Evolutionary conservation across 495 filamentous ascomycete species (phyloP).

Genomic region (Polyplosphaeria fusca): DNA sequence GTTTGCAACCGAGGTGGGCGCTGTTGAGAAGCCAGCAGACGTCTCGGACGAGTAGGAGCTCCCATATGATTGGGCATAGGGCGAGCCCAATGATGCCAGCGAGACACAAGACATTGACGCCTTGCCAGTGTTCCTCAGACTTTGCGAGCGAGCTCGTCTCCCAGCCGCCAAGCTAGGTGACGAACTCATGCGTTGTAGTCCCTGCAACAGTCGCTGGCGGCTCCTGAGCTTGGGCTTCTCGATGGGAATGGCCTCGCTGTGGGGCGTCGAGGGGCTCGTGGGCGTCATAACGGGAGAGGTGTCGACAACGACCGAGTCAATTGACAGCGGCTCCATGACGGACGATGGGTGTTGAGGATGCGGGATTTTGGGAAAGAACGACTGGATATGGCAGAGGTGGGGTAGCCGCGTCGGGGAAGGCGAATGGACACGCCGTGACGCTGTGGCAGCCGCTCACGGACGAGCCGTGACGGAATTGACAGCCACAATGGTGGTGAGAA

Average conservation of each 20-base stretch:
- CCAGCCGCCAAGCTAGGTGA: slow-evolving; percentile 69
- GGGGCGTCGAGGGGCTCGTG: slow-evolving; percentile 4
- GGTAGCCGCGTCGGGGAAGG: no score
- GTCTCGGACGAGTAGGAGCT: slow-evolving; percentile 61
- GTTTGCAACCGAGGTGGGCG: slow-evolving; percentile 57
- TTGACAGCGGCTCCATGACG: slow-evolving; percentile 34
- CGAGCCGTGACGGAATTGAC: background rate
- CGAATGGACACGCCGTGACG: no score
- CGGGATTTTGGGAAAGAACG: background rate
- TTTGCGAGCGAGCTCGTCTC: slow-evolving; percentile 55
- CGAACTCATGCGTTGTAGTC: slow-evolving; percentile 84
- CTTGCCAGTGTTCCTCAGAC: slow-evolving; percentile 62
- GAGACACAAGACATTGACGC: slow-evolving; percentile 86
- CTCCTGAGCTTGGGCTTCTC: slow-evolving; percentile 60
- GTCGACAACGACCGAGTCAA: slow-evolving; percentile 34
- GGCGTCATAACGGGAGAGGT: slow-evolving; percentile 7
- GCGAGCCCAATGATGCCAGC: slow-evolving; percentile 59
- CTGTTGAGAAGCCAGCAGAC: slow-evolving; percentile 61
- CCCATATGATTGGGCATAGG: slow-evolving; percentile 48
- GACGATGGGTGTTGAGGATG: background rate
- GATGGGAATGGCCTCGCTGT: slow-evolving; percentile 27
- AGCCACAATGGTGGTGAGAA: background rate
- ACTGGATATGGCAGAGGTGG: no score
- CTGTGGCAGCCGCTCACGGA: background rate
- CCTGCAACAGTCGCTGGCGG: slow-evolving; percentile 69